Base-by-base conservation (phyloP, 75 land plant species). In the Azolla pinnata region DNA sequence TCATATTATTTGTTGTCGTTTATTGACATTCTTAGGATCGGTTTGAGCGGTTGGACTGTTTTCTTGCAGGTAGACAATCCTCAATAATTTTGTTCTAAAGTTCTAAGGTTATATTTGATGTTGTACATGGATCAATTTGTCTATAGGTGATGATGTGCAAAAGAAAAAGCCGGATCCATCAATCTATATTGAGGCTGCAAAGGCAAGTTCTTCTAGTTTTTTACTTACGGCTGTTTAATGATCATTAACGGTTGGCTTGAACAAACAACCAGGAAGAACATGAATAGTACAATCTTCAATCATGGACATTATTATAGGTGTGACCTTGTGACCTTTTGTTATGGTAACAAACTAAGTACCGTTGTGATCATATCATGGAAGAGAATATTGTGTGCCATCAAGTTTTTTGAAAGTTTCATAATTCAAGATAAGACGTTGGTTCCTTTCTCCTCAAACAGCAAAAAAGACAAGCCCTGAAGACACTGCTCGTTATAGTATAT, bases 151-250 rank as follows among this genome's bases (percentile, higher is more conserved):
- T 75, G 99, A 95, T 67, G 99, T 95, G 53, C 72, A 83, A 64
- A 77, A 72, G 40, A 95, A 95, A 68, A 95, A 95, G 64, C 99
- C 99, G 16, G 85, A 83, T 74, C 99, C 99, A 48, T 79, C 81
- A 55, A 95, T 95, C 9, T 95, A 95, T 62, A 31, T 73, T 56
- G 76, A 69, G 57, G 99, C 99, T 60, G 63, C 77, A 24, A 62
- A 75, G 85, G 99, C 82, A 70, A 40, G 42, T 24, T 65, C 35
- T 48, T 31, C 56, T 56, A 5, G 2, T 4, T 17, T 32, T 44
- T 28, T 12, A 28, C 12, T 33, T 14, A 46, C 28, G n/a, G 57
- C 21, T 12, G 19, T 19, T 62, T 62, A n/a, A n/a, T n/a, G n/a
- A n/a, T n/a, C n/a, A n/a, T n/a, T n/a, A n/a, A n/a, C n/a, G n/a